Percentiles rank a stretch among this genome's conserved stretches.
Evolutionary conservation across 2,329 filamentous ascomycete genomes (phyloP).

Genomic region (Trichoderma hamatum): DNA sequence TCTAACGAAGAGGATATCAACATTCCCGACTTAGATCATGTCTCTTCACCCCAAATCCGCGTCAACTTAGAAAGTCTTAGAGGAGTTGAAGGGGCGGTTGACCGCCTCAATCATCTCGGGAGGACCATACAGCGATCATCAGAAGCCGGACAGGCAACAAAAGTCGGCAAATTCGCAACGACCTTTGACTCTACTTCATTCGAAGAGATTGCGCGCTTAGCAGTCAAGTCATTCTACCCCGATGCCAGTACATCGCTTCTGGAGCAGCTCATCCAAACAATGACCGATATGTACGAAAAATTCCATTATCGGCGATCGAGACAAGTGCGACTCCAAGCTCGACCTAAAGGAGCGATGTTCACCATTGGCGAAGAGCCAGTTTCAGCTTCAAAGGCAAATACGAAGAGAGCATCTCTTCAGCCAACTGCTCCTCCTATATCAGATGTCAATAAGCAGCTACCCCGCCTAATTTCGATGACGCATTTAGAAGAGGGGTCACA

Average conservation of each 20-base stretch:
- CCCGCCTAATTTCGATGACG: background rate
- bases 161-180: background rate
- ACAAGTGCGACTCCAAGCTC: conserved; percentile 10
- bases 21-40: background rate
- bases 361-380: background rate
- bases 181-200: background rate
- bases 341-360: background rate
- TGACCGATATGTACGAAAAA: conserved; percentile 18
- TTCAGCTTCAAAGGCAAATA: background rate
- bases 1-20: background rate
- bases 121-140: conserved; percentile 13
- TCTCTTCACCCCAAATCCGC: background rate
- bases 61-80: conserved; percentile 14
- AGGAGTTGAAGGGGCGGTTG: conserved; percentile 7
- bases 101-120: conserved; percentile 20
- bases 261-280: conserved; percentile 12
- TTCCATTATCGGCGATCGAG: conserved; percentile 19
- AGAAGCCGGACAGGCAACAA: conserved; percentile 2
- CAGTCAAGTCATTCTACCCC: conserved; percentile 14
- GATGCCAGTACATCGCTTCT: conserved; percentile 7
- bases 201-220: background rate
- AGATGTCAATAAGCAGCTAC: background rate
- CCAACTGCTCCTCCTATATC: background rate
- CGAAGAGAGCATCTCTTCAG: too few species aligned
- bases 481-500: background rate